Evolutionary conservation across 768 basidiomycete species (phyloP).

Genomic region (Trametes sanguinea): DNA sequence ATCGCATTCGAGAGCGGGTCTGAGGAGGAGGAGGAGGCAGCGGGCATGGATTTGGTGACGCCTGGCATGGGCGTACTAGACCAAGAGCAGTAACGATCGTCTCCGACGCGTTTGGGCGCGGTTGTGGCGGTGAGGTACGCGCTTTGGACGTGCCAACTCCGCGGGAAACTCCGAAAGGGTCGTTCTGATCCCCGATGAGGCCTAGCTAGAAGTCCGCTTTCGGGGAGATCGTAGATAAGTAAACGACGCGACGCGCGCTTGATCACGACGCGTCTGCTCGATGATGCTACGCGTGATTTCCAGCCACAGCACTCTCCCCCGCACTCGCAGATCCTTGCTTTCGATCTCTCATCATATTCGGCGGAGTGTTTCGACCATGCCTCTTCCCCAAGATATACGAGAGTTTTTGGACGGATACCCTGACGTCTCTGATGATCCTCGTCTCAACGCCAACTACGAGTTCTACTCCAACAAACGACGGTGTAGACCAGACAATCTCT

Average conservation of each 20-base stretch:
- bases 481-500: slow-evolving; percentile 61
- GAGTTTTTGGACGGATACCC: slow-evolving; percentile 62
- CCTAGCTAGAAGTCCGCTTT: background rate
- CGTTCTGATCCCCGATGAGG: background rate
- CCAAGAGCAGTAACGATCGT: background rate
- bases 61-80: slow-evolving; percentile 10
- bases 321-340: background rate
- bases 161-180: background rate
- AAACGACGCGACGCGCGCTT: background rate
- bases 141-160: background rate
- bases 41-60: slow-evolving; percentile 18
- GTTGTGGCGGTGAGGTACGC: slow-evolving; percentile 15
- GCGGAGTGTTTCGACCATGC: background rate
- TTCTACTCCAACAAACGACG: slow-evolving; percentile 62
- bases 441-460: slow-evolving; percentile 48
- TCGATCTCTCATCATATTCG: background rate
- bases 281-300: slow-evolving; percentile 4
- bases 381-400: slow-evolving; percentile 54
- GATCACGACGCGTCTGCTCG: slow-evolving; percentile 9
- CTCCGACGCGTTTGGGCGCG: slow-evolving; percentile 16
- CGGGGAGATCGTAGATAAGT: background rate
- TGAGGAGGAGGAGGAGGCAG: slow-evolving; percentile 32
- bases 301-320: background rate
- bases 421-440: slow-evolving; percentile 40
- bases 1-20: slow-evolving; percentile 45